Evolutionary conservation across 805 yeast genomes (phyloP).

Genomic region (Ogataea nonfermentans): DNA sequence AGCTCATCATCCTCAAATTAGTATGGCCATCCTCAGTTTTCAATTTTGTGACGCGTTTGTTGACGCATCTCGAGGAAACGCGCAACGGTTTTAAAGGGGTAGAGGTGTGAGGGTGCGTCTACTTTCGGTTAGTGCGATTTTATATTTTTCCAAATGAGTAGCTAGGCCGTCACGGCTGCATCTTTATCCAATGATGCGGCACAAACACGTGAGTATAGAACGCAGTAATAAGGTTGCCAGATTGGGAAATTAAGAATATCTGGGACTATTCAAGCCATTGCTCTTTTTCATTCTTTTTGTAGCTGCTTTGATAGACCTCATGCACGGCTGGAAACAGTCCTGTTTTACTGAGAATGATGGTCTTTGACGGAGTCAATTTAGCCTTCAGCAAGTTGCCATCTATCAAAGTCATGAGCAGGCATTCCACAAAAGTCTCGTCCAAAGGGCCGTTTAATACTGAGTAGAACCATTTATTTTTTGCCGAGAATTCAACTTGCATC

Average conservation of each 20-base stretch:
- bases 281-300: slow-evolving; percentile 24
- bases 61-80: slow-evolving; percentile 4
- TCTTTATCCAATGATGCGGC: not conserved
- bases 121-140: not conserved
- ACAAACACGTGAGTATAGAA: not conserved
- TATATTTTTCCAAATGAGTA: not conserved
- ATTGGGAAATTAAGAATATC: not conserved
- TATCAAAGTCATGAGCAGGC: slow-evolving; percentile 47
- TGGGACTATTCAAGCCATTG: slow-evolving; percentile 29
- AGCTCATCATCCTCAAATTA: not conserved
- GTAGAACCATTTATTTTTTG: slow-evolving; percentile 22
- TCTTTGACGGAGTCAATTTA: slow-evolving; percentile 37
- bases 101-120: slow-evolving; percentile 1
- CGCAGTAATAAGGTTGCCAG: slow-evolving; percentile 3
- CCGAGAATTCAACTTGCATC: slow-evolving; percentile 10
- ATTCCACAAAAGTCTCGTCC: slow-evolving; percentile 46
- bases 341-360: slow-evolving; percentile 30
- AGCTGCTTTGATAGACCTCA: slow-evolving; percentile 22
- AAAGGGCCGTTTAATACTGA: slow-evolving; percentile 11
- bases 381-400: slow-evolving; percentile 56
- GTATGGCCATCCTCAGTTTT: not conserved
- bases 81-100: slow-evolving; percentile 4
- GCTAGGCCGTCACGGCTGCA: slow-evolving; percentile 4
- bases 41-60: slow-evolving; percentile 4
- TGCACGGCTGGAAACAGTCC: slow-evolving; percentile 30